Percentiles rank a stretch among this genome's conserved stretches.
Evolutionary conservation across 164 flowering plant species (phyloP).

Genomic region (Akebia trifoliata): DNA sequence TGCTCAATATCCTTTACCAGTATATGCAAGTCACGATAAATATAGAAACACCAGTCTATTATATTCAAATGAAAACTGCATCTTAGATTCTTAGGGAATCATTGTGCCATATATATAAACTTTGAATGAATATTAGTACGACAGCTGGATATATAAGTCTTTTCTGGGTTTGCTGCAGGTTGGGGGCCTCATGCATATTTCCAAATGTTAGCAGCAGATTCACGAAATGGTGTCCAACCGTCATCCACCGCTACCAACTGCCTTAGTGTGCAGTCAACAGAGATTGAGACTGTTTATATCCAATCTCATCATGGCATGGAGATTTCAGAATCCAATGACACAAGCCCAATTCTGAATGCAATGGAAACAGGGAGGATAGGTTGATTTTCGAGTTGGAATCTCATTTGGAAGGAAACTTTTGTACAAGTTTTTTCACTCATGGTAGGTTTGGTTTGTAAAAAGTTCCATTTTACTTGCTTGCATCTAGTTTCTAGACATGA

Average conservation of each 20-base stretch:
- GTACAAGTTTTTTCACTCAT: neutral
- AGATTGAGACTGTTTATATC: constrained; percentile 30
- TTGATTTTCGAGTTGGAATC: neutral
- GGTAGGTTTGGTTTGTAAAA: neutral
- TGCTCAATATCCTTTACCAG: too few species aligned
- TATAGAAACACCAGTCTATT: too few species aligned
- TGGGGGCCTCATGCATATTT: constrained; percentile 34
- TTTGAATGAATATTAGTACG: neutral
- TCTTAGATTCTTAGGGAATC: neutral
- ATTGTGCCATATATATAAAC: too few species aligned
- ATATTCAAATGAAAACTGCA: too few species aligned
- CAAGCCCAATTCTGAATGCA: constrained; percentile 29
- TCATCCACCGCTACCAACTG: constrained; percentile 16
- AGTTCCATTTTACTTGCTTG: too few species aligned
- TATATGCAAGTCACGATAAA: too few species aligned
- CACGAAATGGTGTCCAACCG: constrained; percentile 24
- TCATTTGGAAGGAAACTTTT: too few species aligned
- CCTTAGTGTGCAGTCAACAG: constrained; percentile 24
- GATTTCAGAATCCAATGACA: constrained; percentile 5
- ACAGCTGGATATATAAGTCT: too few species aligned
- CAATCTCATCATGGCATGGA: constrained; percentile 20
- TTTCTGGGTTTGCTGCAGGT: constrained; percentile 13
- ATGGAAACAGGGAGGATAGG: constrained; percentile 27
- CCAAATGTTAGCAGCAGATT: constrained; percentile 42
- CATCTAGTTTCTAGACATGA: too few species aligned